Evolutionary conservation across 2,329 filamentous ascomycete genomes (phyloP).

Genomic region (Dryadomyces quercivorus): DNA sequence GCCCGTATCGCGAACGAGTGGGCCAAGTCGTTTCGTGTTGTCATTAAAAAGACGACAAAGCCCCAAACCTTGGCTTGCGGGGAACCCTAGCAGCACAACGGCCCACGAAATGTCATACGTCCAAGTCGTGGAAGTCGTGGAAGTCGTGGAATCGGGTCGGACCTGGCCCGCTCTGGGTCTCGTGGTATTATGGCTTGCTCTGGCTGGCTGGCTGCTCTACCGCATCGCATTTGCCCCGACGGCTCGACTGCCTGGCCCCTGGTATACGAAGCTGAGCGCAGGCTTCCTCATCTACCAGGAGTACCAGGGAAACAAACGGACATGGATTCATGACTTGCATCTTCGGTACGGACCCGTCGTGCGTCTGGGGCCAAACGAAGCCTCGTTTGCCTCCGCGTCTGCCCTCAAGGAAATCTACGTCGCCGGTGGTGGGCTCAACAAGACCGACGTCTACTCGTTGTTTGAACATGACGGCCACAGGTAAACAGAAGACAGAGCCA

Average conservation of each 20-base stretch:
- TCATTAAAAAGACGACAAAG: too few species aligned
- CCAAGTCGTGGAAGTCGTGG: too few species aligned
- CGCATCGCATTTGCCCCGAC: neutral
- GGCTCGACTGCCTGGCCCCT: conserved; percentile 4
- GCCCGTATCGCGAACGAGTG: too few species aligned
- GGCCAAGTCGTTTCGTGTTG: too few species aligned
- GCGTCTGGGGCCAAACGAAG: conserved; percentile 4
- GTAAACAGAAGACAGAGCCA: neutral
- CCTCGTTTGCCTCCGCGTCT: conserved; percentile 2
- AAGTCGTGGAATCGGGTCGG: too few species aligned
- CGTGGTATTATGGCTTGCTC: neutral
- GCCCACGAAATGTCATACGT: too few species aligned
- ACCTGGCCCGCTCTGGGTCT: neutral
- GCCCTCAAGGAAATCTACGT: conserved; percentile 4
- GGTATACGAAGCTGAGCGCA: conserved; percentile 3
- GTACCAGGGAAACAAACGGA: conserved; percentile 3
- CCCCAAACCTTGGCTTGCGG: too few species aligned
- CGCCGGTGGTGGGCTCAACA: conserved; percentile 2
- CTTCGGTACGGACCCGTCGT: conserved; percentile 5
- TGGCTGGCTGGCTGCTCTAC: conserved; percentile 1
- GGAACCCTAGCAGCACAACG: too few species aligned
- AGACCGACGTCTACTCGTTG: conserved; percentile 6
- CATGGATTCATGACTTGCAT: conserved; percentile 6
- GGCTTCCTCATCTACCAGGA: conserved; percentile 4
- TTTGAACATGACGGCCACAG: conserved; percentile 4